Conservation (phyloP, 306 rosid genomes). For the Cyclanthera cordifolia region DNA sequence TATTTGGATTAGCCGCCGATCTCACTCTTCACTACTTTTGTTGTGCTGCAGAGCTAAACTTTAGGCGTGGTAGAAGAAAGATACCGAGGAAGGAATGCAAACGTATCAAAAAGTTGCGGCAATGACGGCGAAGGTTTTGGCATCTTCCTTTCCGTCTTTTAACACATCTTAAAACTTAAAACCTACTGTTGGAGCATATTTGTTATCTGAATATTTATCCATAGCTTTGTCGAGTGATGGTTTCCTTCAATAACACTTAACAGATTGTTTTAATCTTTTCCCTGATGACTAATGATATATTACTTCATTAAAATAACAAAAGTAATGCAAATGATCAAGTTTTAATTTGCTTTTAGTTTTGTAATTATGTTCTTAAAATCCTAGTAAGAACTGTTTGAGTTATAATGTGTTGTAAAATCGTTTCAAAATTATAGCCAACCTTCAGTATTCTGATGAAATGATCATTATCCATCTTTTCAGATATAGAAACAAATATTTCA, state of each 20-base stretch:
- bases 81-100: constrained; percentile 6
- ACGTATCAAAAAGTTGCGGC: constrained; percentile 5
- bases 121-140: constrained; percentile 71
- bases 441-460: background rate
- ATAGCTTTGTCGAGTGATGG: background rate
- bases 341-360: background rate
- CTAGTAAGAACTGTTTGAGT: background rate
- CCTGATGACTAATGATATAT: background rate
- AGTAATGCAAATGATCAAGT: background rate
- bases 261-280: background rate
- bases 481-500: background rate
- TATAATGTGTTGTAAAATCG: background rate
- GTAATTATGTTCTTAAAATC: background rate
- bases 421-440: background rate
- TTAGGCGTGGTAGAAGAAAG: background rate
- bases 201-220: constrained; percentile 2
- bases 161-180: background rate
- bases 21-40: background rate
- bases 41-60: background rate
- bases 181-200: constrained; percentile 7
- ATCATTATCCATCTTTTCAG: background rate
- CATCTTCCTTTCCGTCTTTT: constrained; percentile 33
- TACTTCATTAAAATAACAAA: background rate
- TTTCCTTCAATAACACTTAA: background rate
- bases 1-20: background rate